These are phyloP conservation scores for Russula sp. DNA, from an alignment of 768 basidiomycete genomes.

Conservation along the genomic window DNA sequence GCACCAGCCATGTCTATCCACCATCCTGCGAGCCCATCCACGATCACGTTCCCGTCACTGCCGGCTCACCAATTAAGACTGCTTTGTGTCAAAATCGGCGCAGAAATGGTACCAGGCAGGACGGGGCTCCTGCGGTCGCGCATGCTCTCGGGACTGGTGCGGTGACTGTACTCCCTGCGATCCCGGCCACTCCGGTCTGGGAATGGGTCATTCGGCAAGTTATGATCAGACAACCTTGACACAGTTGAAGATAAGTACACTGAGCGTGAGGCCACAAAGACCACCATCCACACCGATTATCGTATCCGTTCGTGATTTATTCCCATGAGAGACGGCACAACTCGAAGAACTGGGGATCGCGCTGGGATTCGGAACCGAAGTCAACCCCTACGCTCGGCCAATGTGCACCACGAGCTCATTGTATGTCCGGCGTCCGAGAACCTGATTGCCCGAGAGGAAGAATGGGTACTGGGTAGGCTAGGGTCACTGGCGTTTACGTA, in stretches of 20 bases:
- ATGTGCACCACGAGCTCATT: slow-evolving; percentile 57
- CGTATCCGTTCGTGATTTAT: slow-evolving; percentile 63
- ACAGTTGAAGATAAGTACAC: slow-evolving; percentile 63
- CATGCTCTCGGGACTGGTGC: slow-evolving; percentile 31
- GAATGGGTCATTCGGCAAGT: slow-evolving; percentile 37
- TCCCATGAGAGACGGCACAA: slow-evolving; percentile 23
- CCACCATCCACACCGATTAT: slow-evolving; percentile 88
- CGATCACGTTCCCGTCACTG: neutral
- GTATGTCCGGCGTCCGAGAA: slow-evolving; percentile 52
- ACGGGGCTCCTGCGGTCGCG: slow-evolving; percentile 50
- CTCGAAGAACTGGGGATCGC: slow-evolving; percentile 14
- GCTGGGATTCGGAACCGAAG: slow-evolving; percentile 37
- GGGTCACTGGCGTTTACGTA: slow-evolving; percentile 46
- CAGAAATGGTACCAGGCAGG: slow-evolving; percentile 56
- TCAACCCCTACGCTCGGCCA: slow-evolving; percentile 57
- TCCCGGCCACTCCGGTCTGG: slow-evolving; percentile 41
- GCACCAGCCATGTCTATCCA: neutral
- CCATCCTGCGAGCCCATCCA: neutral
- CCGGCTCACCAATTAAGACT: slow-evolving; percentile 72
- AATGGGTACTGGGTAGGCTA: slow-evolving; percentile 59
- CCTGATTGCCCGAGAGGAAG: slow-evolving; percentile 51
- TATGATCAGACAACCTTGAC: slow-evolving; percentile 56
- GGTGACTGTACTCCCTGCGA: slow-evolving; percentile 32
- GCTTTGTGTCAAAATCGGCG: slow-evolving; percentile 72
- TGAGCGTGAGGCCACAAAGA: slow-evolving; percentile 68